Evolutionary conservation across 2,329 filamentous ascomycete genomes (phyloP).

Genomic region (Samsoniella hepiali): DNA sequence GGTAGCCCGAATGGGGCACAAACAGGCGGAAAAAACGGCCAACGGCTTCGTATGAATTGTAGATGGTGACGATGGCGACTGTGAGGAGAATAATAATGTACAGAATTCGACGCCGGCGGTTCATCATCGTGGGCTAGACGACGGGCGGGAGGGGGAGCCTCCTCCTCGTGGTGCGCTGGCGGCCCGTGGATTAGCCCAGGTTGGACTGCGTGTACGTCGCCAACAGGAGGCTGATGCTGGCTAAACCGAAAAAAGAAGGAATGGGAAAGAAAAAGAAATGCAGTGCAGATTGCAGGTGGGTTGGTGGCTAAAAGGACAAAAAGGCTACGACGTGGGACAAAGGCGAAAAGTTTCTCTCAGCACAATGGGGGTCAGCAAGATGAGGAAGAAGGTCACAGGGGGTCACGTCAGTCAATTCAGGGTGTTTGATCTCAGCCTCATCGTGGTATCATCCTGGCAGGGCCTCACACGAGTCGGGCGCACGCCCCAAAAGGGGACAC

Average conservation of each 20-base stretch:
- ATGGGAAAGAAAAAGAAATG: background rate
- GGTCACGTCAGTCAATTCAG: background rate
- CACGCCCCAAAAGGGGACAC: background rate
- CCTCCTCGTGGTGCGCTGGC: background rate
- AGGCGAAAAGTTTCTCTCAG: background rate
- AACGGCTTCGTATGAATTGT: background rate
- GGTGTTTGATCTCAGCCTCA: slow-evolving; percentile 16
- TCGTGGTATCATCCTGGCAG: slow-evolving; percentile 8
- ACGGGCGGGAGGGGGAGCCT: background rate
- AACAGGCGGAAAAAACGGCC: slow-evolving; percentile 4
- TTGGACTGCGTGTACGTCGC: background rate
- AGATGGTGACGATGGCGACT: background rate
- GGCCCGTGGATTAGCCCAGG: background rate
- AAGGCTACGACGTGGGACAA: background rate
- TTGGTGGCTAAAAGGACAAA: background rate
- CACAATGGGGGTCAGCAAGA: background rate
- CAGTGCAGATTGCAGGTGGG: background rate
- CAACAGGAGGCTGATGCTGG: background rate
- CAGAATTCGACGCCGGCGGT: slow-evolving; percentile 10
- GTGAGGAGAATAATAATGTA: background rate
- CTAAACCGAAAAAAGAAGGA: background rate
- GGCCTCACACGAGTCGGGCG: background rate
- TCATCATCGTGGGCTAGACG: slow-evolving; percentile 1
- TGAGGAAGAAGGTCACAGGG: background rate
- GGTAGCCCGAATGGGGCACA: slow-evolving; percentile 10